Evolutionary conservation across 805 yeast genomes (phyloP).

Genomic region (Scheffersomyces lignosus): DNA sequence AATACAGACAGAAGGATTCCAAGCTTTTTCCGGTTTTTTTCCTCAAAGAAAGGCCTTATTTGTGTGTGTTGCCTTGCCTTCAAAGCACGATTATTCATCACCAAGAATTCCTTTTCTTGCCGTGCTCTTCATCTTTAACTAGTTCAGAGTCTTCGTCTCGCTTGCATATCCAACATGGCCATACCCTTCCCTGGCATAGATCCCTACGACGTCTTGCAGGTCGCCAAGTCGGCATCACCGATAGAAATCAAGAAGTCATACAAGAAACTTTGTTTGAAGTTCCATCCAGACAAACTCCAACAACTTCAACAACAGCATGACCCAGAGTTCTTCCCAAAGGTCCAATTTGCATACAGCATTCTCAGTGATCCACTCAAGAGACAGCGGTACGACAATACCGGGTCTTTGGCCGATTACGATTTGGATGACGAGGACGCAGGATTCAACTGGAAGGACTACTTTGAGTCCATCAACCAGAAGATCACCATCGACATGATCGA

Average conservation of each 20-base stretch:
- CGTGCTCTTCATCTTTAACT: too few relatives aligned
- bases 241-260: slow-evolving; percentile 59
- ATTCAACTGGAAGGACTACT: slow-evolving; percentile 61
- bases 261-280: slow-evolving; percentile 23
- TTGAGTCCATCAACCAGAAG: slow-evolving; percentile 45
- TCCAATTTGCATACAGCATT: slow-evolving; percentile 75
- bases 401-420: slow-evolving; percentile 48
- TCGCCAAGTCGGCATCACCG: slow-evolving; percentile 41
- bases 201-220: slow-evolving; percentile 58
- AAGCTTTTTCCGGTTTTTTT: too few relatives aligned
- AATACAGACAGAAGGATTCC: too few relatives aligned
- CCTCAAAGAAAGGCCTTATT: too few relatives aligned
- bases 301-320: slow-evolving; percentile 13
- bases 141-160: too few relatives aligned
- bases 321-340: slow-evolving; percentile 51
- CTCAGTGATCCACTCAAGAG: slow-evolving; percentile 59
- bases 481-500: slow-evolving; percentile 67
- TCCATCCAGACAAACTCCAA: slow-evolving; percentile 30
- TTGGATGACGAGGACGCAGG: slow-evolving; percentile 28
- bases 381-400: slow-evolving; percentile 66
- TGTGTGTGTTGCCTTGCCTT: too few relatives aligned
- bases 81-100: too few relatives aligned
- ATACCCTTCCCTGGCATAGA: slow-evolving; percentile 48
- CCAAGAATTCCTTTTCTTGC: too few relatives aligned
- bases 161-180: background rate